Percentiles rank a stretch among this genome's conserved stretches.
Evolutionary conservation across 768 basidiomycete species (phyloP).

Genomic region (Trametes punicea): DNA sequence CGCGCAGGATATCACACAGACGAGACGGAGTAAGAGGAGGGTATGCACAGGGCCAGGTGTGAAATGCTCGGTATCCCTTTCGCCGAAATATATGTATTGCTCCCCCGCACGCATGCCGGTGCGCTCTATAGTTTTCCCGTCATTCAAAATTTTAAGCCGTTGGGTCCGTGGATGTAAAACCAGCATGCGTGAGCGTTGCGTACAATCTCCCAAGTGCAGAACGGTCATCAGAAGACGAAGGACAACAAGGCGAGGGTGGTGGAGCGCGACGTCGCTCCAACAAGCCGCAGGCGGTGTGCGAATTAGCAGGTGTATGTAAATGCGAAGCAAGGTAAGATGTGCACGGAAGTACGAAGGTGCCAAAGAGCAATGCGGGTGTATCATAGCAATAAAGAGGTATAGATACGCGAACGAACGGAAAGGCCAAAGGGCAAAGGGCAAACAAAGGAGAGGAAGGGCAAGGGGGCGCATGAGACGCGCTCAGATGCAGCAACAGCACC

Average conservation of each 20-base stretch:
- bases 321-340: neutral
- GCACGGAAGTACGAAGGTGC: conserved; percentile 2
- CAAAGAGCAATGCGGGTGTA: conserved; percentile 4
- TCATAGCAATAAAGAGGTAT: conserved; percentile 24
- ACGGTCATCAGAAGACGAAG: neutral
- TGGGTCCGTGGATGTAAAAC: neutral
- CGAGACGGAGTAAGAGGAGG: conserved; percentile 39
- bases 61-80: no score
- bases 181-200: neutral
- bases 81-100: conserved; percentile 6
- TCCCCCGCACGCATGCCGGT: neutral
- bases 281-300: conserved; percentile 2
- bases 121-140: neutral
- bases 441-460: neutral
- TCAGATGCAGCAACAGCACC: neutral
- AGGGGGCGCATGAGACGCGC: neutral
- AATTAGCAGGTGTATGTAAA: conserved; percentile 6
- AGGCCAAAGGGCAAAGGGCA: neutral
- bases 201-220: conserved; percentile 6
- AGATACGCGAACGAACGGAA: conserved; percentile 20
- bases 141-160: neutral
- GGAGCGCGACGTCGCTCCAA: neutral
- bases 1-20: conserved; percentile 87
- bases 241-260: conserved; percentile 1
- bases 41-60: neutral